Percentiles rank a stretch among this genome's conserved stretches.
phyloP scores from a whole-genome alignment of 176 grass and related monocot species.

The Musa troglodytarum region DNA sequence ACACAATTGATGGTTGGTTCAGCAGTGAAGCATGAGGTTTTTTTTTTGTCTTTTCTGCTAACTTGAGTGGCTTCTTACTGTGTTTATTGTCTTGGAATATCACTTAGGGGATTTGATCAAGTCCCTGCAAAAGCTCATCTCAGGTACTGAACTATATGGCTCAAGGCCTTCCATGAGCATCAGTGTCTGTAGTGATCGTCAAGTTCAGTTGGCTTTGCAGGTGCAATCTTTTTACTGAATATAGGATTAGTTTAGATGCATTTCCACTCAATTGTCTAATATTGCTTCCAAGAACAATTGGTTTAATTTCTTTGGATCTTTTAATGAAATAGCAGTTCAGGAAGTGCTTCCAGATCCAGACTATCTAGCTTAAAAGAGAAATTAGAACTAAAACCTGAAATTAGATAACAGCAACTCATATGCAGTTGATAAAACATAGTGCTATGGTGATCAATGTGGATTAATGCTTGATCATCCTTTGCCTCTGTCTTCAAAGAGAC shows the following conservation, averaged over 20 bases:
- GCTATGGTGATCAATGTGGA: no score
- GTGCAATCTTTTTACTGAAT: slow-evolving; percentile 21
- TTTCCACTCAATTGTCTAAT: not conserved
- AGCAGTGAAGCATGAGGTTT: not conserved
- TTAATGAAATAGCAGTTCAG: not conserved
- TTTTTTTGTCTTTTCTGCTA: not conserved
- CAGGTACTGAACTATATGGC: slow-evolving; percentile 53
- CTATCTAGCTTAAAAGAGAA: not conserved
- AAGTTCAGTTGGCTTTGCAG: slow-evolving; percentile 74
- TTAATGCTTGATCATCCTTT: not conserved
- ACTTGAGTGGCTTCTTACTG: slow-evolving; percentile 21
- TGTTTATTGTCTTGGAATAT: slow-evolving; percentile 2
- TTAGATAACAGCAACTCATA: not conserved
- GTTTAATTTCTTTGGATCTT: not conserved
- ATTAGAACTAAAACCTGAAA: not conserved
- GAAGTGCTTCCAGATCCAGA: not conserved
- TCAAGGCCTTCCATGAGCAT: slow-evolving; percentile 70
- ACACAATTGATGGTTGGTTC: slow-evolving; percentile 51
- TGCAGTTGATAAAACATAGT: not conserved
- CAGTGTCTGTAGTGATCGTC: slow-evolving; percentile 64
- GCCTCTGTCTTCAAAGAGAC: not conserved
- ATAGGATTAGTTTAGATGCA: not conserved
- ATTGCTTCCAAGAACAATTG: no score
- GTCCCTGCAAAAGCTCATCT: slow-evolving; percentile 57
- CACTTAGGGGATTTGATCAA: slow-evolving; percentile 35